These are phyloP conservation scores for Chiua virens DNA, from an alignment of 768 basidiomycete species.

Conservation along the genomic window DNA sequence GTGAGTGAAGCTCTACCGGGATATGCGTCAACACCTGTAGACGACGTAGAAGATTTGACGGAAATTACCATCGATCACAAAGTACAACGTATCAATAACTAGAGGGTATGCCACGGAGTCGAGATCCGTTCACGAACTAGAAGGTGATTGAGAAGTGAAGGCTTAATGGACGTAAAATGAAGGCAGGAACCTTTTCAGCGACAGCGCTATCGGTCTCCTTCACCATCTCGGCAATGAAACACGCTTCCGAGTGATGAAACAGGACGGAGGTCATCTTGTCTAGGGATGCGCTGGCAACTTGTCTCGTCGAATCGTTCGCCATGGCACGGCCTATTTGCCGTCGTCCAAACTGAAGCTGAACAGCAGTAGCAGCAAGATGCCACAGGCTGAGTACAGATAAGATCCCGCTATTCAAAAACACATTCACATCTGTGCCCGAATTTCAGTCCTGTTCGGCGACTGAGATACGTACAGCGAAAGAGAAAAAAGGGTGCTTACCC, in stretches of 20 bases:
- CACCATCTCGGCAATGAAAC: slow-evolving; percentile 82
- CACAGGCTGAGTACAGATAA: slow-evolving; percentile 75
- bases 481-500: slow-evolving; percentile 42
- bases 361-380: slow-evolving; percentile 79
- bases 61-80: slow-evolving; percentile 66
- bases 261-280: slow-evolving; percentile 66
- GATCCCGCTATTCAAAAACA: slow-evolving; percentile 57
- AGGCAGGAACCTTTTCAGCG: slow-evolving; percentile 56
- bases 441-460: neutral
- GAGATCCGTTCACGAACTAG: slow-evolving; percentile 64
- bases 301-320: slow-evolving; percentile 48
- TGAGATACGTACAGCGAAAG: no score
- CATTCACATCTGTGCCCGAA: slow-evolving; percentile 43
- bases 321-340: slow-evolving; percentile 73
- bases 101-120: slow-evolving; percentile 63
- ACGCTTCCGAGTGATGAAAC: slow-evolving; percentile 75
- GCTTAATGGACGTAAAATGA: neutral
- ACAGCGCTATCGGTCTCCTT: slow-evolving; percentile 65
- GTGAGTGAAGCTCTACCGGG: slow-evolving; percentile 57
- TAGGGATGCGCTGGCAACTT: slow-evolving; percentile 59
- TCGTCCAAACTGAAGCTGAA: slow-evolving; percentile 74
- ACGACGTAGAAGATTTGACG: no score
- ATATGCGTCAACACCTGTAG: neutral
- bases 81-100: slow-evolving; percentile 72
- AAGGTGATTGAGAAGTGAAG: neutral